These are phyloP conservation scores for Arabidopsis suecica DNA, from an alignment of 345 rosid species.

Conservation along the genomic window DNA sequence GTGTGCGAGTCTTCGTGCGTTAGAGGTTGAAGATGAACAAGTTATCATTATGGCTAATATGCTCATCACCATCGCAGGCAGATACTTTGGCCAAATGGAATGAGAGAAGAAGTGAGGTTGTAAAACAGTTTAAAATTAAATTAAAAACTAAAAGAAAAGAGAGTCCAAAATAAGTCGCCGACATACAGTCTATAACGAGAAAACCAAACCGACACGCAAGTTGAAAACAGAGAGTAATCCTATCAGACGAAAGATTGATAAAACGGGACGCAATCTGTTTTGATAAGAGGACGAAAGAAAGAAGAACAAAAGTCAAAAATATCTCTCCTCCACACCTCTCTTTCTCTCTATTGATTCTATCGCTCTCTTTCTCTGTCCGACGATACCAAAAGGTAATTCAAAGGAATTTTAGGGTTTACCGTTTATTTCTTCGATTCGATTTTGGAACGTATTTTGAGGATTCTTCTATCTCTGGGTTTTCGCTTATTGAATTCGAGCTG, in stretches of 20 bases:
- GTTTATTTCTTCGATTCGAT: slow-evolving; percentile 25
- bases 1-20: slow-evolving; percentile 74
- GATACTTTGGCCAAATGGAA: slow-evolving; percentile 79
- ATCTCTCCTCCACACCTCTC: slow-evolving; percentile 32
- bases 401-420: slow-evolving; percentile 29
- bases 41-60: slow-evolving; percentile 66
- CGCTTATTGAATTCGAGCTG: slow-evolving; percentile 18
- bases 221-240: not conserved
- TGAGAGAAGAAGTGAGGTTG: slow-evolving; percentile 6
- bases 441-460: slow-evolving; percentile 20
- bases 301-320: slow-evolving; percentile 33
- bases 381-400: slow-evolving; percentile 33
- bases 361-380: slow-evolving; percentile 34
- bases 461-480: slow-evolving; percentile 7
- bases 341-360: slow-evolving; percentile 44
- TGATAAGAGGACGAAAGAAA: slow-evolving; percentile 8
- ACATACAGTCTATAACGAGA: slow-evolving; percentile 34
- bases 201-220: slow-evolving; percentile 43
- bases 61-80: slow-evolving; percentile 75
- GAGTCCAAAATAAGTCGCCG: slow-evolving; percentile 6
- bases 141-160: not conserved
- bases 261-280: slow-evolving; percentile 42
- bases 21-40: slow-evolving; percentile 68
- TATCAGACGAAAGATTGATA: not conserved
- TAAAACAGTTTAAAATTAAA: not conserved